Evolutionary conservation across 1,139 yeast genomes (phyloP).

Genomic region (Sporopachydermia cereana): DNA sequence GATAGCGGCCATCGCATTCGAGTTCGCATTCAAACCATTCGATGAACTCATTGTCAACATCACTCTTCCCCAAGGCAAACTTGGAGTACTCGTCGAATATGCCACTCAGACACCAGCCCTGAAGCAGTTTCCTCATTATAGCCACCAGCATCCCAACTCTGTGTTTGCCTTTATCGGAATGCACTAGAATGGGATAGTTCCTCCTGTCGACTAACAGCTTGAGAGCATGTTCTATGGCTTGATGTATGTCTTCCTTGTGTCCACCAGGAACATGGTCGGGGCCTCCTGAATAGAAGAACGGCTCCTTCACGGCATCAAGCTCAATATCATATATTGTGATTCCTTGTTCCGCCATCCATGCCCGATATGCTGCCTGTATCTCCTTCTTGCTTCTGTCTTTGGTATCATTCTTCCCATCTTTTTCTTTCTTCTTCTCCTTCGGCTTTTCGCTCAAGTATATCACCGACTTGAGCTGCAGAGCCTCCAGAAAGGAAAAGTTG

Average conservation of each 20-base stretch:
- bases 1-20: not conserved
- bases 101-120: slow-evolving; percentile 90
- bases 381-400: slow-evolving; percentile 6
- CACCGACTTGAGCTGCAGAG: slow-evolving; percentile 61
- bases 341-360: slow-evolving; percentile 46
- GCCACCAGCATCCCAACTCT: slow-evolving; percentile 89
- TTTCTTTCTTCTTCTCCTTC: not conserved
- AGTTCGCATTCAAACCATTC: slow-evolving; percentile 4
- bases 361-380: slow-evolving; percentile 35
- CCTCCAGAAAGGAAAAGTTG: slow-evolving; percentile 68
- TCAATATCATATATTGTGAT: slow-evolving; percentile 50
- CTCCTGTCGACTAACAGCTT: slow-evolving; percentile 52
- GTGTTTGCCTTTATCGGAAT: slow-evolving; percentile 93
- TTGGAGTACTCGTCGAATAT: slow-evolving; percentile 88
- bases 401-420: slow-evolving; percentile 3
- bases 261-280: not conserved
- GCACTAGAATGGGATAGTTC: slow-evolving; percentile 79
- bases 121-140: slow-evolving; percentile 67
- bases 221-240: slow-evolving; percentile 42
- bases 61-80: slow-evolving; percentile 90
- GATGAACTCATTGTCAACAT: slow-evolving; percentile 59
- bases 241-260: not conserved
- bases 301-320: slow-evolving; percentile 67
- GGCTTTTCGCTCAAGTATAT: slow-evolving; percentile 33
- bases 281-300: slow-evolving; percentile 31